A percentile compares a stretch with the other conserved stretches of the same genome.
Evolutionary conservation across 257 asterid genomes (phyloP).

Genomic region (Salvia hispanica): DNA sequence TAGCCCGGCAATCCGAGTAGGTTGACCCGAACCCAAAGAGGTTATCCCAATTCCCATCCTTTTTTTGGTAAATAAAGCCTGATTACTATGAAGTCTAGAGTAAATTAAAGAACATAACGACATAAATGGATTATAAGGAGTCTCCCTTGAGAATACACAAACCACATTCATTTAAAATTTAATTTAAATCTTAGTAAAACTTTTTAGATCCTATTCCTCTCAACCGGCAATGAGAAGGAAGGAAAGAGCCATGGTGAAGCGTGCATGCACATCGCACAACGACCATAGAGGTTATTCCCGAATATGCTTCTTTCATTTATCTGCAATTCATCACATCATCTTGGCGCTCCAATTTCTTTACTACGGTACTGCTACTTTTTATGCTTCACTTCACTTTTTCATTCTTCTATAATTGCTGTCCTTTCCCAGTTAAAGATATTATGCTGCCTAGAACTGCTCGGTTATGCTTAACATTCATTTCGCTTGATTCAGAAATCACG

Average conservation of each 20-base stretch:
- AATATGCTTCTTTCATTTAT: slow-evolving; percentile 23
- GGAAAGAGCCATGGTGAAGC: not conserved
- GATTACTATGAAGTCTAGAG: too few relatives aligned
- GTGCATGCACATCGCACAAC: slow-evolving; percentile 13
- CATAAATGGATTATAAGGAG: too few relatives aligned
- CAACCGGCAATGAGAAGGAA: not conserved
- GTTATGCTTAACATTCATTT: slow-evolving; percentile 11
- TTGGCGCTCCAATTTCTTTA: slow-evolving; percentile 19
- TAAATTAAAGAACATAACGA: too few relatives aligned
- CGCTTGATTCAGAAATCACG: slow-evolving; percentile 16
- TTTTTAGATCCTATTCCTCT: not conserved
- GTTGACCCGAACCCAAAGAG: too few relatives aligned
- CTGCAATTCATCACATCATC: slow-evolving; percentile 9
- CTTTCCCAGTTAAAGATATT: slow-evolving; percentile 2
- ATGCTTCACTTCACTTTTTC: slow-evolving; percentile 4
- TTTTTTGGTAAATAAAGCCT: too few relatives aligned
- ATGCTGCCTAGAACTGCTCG: not conserved
- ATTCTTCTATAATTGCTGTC: slow-evolving; percentile 1
- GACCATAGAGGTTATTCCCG: slow-evolving; percentile 8
- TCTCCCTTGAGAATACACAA: too few relatives aligned
- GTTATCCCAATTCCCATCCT: too few relatives aligned
- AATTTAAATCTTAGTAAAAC: too few relatives aligned
- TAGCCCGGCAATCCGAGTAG: too few relatives aligned
- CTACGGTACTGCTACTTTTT: slow-evolving; percentile 8
- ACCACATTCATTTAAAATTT: too few relatives aligned